These are phyloP conservation scores for Ogataea sp. DNA, from an alignment of 805 yeast species.

Conservation along the genomic window DNA sequence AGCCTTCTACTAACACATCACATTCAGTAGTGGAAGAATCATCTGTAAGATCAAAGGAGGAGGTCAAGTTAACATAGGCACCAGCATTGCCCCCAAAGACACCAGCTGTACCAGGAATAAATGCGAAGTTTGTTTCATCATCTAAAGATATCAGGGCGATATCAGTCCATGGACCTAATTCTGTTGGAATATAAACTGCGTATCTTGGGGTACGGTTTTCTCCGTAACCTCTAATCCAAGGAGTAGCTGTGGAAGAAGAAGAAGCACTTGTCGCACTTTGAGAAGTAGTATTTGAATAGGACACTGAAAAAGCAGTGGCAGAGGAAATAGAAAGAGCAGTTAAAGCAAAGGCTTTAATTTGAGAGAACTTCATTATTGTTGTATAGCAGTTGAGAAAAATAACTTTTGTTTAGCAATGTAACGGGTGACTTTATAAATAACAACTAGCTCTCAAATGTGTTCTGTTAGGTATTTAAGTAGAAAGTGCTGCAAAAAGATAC, in stretches of 20 bases:
- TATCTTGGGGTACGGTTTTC: constrained; percentile 12
- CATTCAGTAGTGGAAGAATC: constrained; percentile 6
- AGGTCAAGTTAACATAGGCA: neutral
- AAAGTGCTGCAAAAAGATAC: no score
- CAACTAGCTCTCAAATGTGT: no score
- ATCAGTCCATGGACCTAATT: constrained; percentile 12
- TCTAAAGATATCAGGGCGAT: constrained; percentile 10
- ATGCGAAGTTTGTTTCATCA: constrained; percentile 10
- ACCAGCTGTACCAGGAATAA: constrained; percentile 10
- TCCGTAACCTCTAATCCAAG: constrained; percentile 11
- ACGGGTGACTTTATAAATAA: neutral
- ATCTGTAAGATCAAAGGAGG: constrained; percentile 7
- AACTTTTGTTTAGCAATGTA: neutral
- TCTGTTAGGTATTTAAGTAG: no score
- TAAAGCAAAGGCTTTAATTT: neutral
- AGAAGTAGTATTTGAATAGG: constrained; percentile 7
- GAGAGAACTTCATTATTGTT: neutral
- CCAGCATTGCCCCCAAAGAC: constrained; percentile 2
- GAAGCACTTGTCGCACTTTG: constrained; percentile 5
- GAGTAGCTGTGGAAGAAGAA: constrained; percentile 4
- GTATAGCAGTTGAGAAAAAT: neutral
- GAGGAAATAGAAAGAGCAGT: neutral
- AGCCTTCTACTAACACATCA: constrained; percentile 6
- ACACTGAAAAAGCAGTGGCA: neutral
- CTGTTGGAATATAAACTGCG: constrained; percentile 12